A percentile compares a stretch with the other conserved stretches of the same genome.
These are phyloP conservation scores for Arabidopsis hybrid DNA, from an alignment of 441 rosid species.

Conservation along the genomic window DNA sequence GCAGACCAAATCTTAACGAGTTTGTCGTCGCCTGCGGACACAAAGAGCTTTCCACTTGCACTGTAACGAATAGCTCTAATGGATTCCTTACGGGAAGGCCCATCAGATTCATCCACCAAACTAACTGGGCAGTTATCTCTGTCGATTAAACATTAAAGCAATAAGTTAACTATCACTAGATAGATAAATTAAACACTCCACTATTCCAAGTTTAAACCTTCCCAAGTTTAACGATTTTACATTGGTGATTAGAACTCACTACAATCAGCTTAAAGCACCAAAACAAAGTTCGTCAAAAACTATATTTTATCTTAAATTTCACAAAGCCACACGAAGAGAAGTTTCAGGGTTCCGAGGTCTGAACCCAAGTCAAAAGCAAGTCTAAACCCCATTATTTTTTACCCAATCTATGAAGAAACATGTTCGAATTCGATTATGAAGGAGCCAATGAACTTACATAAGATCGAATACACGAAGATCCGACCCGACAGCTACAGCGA, in stretches of 20 bases:
- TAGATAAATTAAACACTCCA: background rate
- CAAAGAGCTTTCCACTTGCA: slow-evolving; percentile 69
- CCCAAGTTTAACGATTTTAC: background rate
- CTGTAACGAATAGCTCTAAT: slow-evolving; percentile 81
- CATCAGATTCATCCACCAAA: slow-evolving; percentile 68
- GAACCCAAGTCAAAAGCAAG: background rate
- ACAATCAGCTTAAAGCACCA: background rate
- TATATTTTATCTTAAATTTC: background rate
- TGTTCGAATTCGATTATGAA: slow-evolving; percentile 19
- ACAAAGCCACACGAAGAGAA: background rate
- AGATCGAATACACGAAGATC: slow-evolving; percentile 89
- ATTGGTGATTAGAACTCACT: background rate
- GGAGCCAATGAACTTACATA: slow-evolving; percentile 47
- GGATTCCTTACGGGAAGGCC: slow-evolving; percentile 65
- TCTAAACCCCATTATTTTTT: background rate
- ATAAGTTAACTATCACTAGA: slow-evolving; percentile 8
- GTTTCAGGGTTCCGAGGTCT: background rate
- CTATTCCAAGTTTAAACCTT: background rate
- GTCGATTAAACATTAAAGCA: slow-evolving; percentile 23
- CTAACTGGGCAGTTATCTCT: slow-evolving; percentile 60
- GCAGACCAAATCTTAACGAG: slow-evolving; percentile 86
- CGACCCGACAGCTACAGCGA: slow-evolving; percentile 78
- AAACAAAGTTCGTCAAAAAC: background rate
- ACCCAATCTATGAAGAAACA: background rate
- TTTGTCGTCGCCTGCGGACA: slow-evolving; percentile 93